Conservation (phyloP, 768 basidiomycete species). For the Leccinum truebloodii region DNA sequence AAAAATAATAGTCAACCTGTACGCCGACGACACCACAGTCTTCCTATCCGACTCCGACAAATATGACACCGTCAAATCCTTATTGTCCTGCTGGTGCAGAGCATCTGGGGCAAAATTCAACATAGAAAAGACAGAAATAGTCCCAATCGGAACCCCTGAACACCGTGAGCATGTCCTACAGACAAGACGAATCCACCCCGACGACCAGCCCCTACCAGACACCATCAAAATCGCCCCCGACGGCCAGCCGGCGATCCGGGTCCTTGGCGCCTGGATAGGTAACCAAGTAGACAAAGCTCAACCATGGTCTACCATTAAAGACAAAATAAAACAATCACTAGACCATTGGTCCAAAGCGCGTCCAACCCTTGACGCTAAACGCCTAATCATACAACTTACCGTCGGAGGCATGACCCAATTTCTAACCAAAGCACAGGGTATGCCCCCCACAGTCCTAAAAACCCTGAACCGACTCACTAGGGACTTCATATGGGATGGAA, state of each 20-base stretch:
- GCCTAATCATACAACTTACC: conserved; percentile 16
- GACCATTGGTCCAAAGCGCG: no score
- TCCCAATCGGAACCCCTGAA: conserved; percentile 24
- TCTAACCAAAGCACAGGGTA: conserved; percentile 31
- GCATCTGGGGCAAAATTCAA: conserved; percentile 22
- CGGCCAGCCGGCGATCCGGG: not conserved
- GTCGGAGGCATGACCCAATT: conserved; percentile 31
- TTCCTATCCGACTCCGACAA: not conserved
- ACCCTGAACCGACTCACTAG: conserved; percentile 10
- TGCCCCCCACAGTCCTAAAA: conserved; percentile 23
- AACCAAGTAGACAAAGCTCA: not conserved
- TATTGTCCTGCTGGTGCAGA: conserved; percentile 40
- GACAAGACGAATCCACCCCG: not conserved
- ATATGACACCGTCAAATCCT: not conserved
- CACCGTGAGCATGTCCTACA: not conserved
- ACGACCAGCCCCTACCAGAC: not conserved
- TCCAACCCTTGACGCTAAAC: conserved; percentile 20
- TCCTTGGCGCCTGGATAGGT: not conserved
- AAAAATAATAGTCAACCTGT: not conserved
- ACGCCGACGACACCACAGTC: not conserved
- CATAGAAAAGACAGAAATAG: conserved; percentile 22
- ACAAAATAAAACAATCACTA: no score
- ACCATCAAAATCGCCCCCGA: not conserved
- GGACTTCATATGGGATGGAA: conserved; percentile 21
- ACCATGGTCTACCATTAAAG: not conserved